phyloP scores from a whole-genome alignment of 345 rosid species.

The Moringa oleifera region DNA sequence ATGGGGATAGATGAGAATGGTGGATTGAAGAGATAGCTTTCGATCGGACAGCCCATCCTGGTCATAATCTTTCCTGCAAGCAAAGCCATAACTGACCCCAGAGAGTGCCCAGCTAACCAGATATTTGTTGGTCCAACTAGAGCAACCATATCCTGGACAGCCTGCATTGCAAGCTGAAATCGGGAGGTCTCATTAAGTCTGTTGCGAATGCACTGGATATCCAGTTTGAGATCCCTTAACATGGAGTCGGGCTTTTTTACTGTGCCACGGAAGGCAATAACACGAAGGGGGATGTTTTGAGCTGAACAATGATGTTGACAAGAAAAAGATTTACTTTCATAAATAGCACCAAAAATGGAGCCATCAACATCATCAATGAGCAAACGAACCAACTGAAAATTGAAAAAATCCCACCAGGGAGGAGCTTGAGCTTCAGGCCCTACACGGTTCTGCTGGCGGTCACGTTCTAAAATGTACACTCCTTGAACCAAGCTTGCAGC shows the following conservation, averaged over 20 bases:
- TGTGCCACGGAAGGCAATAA: constrained; percentile 72
- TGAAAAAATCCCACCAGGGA: constrained; percentile 68
- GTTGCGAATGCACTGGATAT: constrained; percentile 36
- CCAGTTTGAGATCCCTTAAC: constrained; percentile 46
- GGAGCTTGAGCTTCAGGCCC: constrained; percentile 39
- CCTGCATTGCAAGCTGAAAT: constrained; percentile 47
- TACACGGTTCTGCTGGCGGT: constrained; percentile 41
- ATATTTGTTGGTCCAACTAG: constrained; percentile 32
- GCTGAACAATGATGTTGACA: constrained; percentile 9
- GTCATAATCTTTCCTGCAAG: constrained; percentile 59
- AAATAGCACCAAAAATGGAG: constrained; percentile 65
- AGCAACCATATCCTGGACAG: constrained; percentile 32
- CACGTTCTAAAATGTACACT: constrained; percentile 45
- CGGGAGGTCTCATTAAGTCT: constrained; percentile 49
- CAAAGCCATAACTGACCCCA: constrained; percentile 68
- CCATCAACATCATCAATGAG: constrained; percentile 54
- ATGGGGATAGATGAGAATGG: constrained; percentile 61
- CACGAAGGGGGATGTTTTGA: constrained; percentile 38
- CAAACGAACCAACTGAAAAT: constrained; percentile 35
- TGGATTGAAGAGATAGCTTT: constrained; percentile 56
- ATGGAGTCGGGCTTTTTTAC: constrained; percentile 37
- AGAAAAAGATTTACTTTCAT: constrained; percentile 28
- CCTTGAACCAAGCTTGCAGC: constrained; percentile 55
- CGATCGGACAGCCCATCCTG: constrained; percentile 34
- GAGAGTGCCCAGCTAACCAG: constrained; percentile 70